Percentiles rank a stretch among this genome's conserved stretches.
phyloP scores from a whole-genome alignment of 352 stramenopile species.

The Achlya hypogyna region DNA sequence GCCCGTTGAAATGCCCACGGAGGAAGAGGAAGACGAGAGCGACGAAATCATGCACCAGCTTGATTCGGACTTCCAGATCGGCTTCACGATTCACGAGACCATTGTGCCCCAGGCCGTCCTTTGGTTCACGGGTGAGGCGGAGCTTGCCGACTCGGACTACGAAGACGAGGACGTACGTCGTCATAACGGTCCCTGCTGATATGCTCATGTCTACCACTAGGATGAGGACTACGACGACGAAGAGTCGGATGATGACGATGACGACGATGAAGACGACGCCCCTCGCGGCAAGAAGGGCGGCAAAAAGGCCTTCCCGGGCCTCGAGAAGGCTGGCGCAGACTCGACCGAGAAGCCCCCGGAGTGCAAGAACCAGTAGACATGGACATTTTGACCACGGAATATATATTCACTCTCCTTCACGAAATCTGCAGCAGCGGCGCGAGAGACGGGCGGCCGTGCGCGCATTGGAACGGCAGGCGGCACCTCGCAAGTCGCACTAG shows the following conservation, averaged over 20 bases:
- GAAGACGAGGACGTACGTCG: conserved; percentile 45
- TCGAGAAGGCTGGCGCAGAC: conserved; percentile 33
- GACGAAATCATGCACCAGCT: conserved; percentile 82
- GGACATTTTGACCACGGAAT: conserved; percentile 7
- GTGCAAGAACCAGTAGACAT: conserved; percentile 84
- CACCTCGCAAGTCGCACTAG: conserved; percentile 64
- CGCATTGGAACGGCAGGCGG: conserved; percentile 85
- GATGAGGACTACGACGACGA: conserved; percentile 34
- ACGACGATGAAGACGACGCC: conserved; percentile 49
- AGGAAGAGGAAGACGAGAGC: conserved; percentile 72
- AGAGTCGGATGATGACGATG: conserved; percentile 52
- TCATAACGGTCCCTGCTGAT: background rate
- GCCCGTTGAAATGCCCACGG: conserved; percentile 74
- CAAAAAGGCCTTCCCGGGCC: conserved; percentile 73
- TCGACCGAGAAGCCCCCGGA: conserved; percentile 79
- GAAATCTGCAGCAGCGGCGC: conserved; percentile 77
- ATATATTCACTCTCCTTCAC: conserved; percentile 6
- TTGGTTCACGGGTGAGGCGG: conserved; percentile 78
- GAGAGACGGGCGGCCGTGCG: conserved; percentile 83
- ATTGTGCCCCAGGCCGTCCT: conserved; percentile 80
- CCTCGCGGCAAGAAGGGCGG: conserved; percentile 33
- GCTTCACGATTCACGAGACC: conserved; percentile 80
- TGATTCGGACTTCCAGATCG: conserved; percentile 76
- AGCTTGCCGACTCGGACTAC: conserved; percentile 77
- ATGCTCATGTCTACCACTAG: background rate